phyloP scores from a whole-genome alignment of 2,329 filamentous ascomycete species.

The Colletotrichum siamense region DNA sequence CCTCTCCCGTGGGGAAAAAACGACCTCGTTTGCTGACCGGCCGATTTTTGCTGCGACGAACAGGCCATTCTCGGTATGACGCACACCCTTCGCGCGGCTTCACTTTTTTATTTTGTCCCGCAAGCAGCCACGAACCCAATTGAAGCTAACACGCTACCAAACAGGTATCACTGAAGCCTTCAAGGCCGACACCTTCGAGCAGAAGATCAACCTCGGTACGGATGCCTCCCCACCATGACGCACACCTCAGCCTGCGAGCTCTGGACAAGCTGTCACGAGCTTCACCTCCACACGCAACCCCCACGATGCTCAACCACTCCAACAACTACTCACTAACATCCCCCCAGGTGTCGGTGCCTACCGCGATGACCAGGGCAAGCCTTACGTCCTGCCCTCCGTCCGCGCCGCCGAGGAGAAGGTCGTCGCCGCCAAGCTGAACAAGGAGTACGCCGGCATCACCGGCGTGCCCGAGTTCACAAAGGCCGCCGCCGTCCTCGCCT shows the following conservation, averaged over 20 bases:
- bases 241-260: neutral
- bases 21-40: slow-evolving; percentile 23
- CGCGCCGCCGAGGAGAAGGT: slow-evolving; percentile 88
- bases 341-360: slow-evolving; percentile 88
- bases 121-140: neutral
- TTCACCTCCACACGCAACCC: neutral
- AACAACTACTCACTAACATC: neutral
- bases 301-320: neutral
- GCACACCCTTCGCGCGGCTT: slow-evolving; percentile 19
- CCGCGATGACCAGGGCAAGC: slow-evolving; percentile 97
- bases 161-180: slow-evolving; percentile 94
- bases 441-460: slow-evolving; percentile 98
- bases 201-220: slow-evolving; percentile 97
- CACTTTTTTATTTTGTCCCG: neutral
- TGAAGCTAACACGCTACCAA: slow-evolving; percentile 26
- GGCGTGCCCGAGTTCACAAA: slow-evolving; percentile 94
- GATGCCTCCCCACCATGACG: neutral
- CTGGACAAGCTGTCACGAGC: slow-evolving; percentile 4
- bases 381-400: slow-evolving; percentile 95
- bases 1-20: neutral
- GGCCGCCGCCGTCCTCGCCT: slow-evolving; percentile 88
- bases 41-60: slow-evolving; percentile 20
- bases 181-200: slow-evolving; percentile 91
- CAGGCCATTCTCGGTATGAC: slow-evolving; percentile 79
- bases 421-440: slow-evolving; percentile 79